These are phyloP conservation scores for Proliferodiscus dingleyae DNA, from an alignment of 2,329 filamentous ascomycete species.

Conservation along the genomic window DNA sequence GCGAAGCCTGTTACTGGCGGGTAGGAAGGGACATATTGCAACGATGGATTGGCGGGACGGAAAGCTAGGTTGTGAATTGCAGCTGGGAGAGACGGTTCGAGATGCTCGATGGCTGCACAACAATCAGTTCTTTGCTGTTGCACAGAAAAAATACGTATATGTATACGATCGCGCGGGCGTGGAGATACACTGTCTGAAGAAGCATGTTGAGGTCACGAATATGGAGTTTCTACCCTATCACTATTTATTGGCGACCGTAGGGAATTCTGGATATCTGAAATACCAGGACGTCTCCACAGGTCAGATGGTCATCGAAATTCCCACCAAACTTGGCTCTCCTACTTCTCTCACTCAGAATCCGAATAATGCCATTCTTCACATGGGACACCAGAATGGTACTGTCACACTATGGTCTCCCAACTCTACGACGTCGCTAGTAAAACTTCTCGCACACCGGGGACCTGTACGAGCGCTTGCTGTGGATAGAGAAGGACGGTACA, in stretches of 20 bases:
- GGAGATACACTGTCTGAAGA: slow-evolving; percentile 85
- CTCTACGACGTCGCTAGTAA: slow-evolving; percentile 78
- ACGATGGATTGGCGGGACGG: slow-evolving; percentile 95
- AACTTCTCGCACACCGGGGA: slow-evolving; percentile 82
- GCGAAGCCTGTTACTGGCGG: slow-evolving; percentile 76
- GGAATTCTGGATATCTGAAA: slow-evolving; percentile 77
- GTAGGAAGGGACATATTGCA: slow-evolving; percentile 89
- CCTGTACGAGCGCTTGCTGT: slow-evolving; percentile 82
- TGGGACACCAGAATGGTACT: slow-evolving; percentile 91
- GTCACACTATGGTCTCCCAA: slow-evolving; percentile 97
- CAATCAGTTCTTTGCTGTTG: slow-evolving; percentile 89
- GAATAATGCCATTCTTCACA: slow-evolving; percentile 85
- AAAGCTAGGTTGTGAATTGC: slow-evolving; percentile 84
- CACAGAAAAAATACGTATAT: slow-evolving; percentile 94
- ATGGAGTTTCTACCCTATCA: slow-evolving; percentile 97
- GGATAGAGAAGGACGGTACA: slow-evolving; percentile 87
- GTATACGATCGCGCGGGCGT: slow-evolving; percentile 92
- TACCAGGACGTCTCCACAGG: slow-evolving; percentile 96
- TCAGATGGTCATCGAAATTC: slow-evolving; percentile 77
- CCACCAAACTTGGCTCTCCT: slow-evolving; percentile 78
- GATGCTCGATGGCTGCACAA: slow-evolving; percentile 93
- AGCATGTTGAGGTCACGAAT: slow-evolving; percentile 84
- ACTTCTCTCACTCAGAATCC: slow-evolving; percentile 84
- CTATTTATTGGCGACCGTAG: slow-evolving; percentile 85
- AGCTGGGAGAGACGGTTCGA: slow-evolving; percentile 83